Base-by-base conservation (phyloP, 2,329 filamentous ascomycete genomes). In the Lachnum nothofagi region DNA sequence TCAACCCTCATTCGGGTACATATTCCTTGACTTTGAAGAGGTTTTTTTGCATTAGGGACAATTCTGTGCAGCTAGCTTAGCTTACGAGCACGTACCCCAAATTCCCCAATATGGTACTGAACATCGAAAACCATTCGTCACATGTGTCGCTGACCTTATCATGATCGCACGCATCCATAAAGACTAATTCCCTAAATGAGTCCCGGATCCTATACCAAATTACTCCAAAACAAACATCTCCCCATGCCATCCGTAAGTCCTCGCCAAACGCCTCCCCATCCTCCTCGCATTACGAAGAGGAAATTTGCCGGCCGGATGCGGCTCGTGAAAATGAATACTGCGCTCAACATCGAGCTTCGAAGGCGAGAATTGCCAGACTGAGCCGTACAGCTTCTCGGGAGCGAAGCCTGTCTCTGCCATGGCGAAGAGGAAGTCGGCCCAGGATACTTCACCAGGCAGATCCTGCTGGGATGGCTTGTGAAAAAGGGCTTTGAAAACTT, bases 261-360 rank as follows among this genome's bases (percentile, higher is more conserved):
- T 65, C 43, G 61, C 67, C 34, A 83, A 55, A 19, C 78, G 64
- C 39, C 77, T 64, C 0, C 77, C 79, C 54, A 71, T 64, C 1
- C 70, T 60, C 40, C 77, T 67, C 0, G 75, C 77, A 34, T 60
- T 63, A 1, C 55, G 54, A 51, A 74, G 77, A 0, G 72, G 65
- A 3, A 83, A 68, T 62, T 82, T 82, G 1, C 65, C 65, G 1
- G 59, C 60, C 0, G 78, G 77, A 61, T 83, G 79, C 2, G 80
- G 79, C 57, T 82, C 78, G 53, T 83, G 78, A 52, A 83, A 79
- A 46, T 80, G 75, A 25, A 83, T 83, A 20, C 70, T 72, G 3
- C 72, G 63, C 33, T 72, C 65, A 0, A 72, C 67, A 44, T 73
- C 68, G 4, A 58, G 25, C 7, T 17, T 46, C 0, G 29, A 34